Conservation (phyloP, 164 flowering plant species). For the Kalanchoe fedtschenkoi region DNA sequence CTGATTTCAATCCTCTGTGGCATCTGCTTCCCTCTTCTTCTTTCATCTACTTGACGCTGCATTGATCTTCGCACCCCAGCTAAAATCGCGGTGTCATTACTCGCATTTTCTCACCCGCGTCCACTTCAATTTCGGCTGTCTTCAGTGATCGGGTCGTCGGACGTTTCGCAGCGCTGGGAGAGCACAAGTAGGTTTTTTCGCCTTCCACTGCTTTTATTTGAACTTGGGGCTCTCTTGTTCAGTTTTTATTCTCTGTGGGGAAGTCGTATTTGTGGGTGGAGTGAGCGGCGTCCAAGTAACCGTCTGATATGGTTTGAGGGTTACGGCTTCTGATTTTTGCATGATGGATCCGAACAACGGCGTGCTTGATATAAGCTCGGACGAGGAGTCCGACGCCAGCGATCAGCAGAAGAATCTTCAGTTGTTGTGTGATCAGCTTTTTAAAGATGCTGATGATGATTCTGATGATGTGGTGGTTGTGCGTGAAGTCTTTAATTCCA, state of each 20-base stretch:
- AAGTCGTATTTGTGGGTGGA: neutral
- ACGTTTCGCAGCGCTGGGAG: too few species aligned
- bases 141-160: neutral
- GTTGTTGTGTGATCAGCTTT: neutral
- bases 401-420: slow-evolving; percentile 12
- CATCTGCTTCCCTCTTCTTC: neutral
- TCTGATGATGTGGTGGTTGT: slow-evolving; percentile 3
- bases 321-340: neutral
- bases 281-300: neutral
- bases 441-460: neutral
- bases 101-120: neutral
- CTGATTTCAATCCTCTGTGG: neutral
- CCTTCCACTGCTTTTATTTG: too few species aligned
- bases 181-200: too few species aligned
- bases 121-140: neutral
- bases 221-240: too few species aligned
- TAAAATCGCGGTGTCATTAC: neutral
- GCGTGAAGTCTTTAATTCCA: neutral
- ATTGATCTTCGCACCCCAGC: neutral
- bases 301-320: neutral
- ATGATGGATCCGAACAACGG: neutral
- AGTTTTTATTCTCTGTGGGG: too few species aligned
- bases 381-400: neutral
- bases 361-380: slow-evolving; percentile 1
- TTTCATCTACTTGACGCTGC: neutral